Base-by-base conservation (phyloP, 164 flowering plant species). In the Chimonanthus praecox region DNA sequence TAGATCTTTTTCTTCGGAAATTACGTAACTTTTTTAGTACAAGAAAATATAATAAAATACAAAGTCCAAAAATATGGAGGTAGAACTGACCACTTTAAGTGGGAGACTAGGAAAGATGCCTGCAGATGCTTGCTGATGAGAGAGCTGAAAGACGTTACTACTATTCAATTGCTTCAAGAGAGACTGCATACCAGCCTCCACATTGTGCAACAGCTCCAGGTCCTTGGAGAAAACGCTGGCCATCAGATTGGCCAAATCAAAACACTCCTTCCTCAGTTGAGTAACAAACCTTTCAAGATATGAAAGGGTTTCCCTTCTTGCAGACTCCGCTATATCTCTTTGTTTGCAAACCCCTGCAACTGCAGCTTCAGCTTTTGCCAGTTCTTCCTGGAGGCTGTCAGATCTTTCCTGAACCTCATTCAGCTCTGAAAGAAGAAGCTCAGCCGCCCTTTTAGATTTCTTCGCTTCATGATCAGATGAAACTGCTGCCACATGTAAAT, bases 381-480 rank as follows among this genome's bases (percentile, higher is more conserved):
- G 82, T 75, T 96, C 98, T 54, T 94, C 98, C 66, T 90, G 97
- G 73, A 96, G 89, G 72, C 66, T 71, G 75, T 94, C 98, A 80
- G 87, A 90, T 81, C 97, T 90, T 75, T 96, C 99, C 75, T 94
- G 97, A 74, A 94, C 97, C 77, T 92, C 99, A 85, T 94, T 91
- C 84, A 96, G 76, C 81, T 96, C 99, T 7, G 92, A 87, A 75
- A 89, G 81, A 45, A 96, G 91, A 62, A 96, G 84, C 77, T 94
- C 96, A 58, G 95, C 90, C 58, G 97, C 97, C 83, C 89, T 85
- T 82, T 80, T 92, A 58, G 95, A 87, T 82, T 91, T 96, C 81
- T 73, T 85, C 11, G 87, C 80, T 58, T 94, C 98, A 18, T 91
- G 87, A 76, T 89, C 89, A n/a, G 86, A 79, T 69, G 87, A 82